Conservation (phyloP, 768 basidiomycete genomes). For the Leucosporidium creatinivorum region DNA sequence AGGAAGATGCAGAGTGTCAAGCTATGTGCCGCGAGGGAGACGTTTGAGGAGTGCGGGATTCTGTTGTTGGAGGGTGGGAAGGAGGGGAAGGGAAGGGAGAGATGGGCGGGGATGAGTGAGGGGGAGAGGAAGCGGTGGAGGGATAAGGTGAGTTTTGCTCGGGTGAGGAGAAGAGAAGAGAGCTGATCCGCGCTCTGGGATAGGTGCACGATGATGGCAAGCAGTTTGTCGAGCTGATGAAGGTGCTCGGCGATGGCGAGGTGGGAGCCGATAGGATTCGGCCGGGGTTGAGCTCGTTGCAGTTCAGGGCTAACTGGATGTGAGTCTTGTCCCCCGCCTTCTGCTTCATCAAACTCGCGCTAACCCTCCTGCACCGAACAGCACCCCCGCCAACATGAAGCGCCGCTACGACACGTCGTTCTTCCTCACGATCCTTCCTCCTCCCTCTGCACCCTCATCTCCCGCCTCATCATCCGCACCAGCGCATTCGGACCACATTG, state of each 20-base stretch:
- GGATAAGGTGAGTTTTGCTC: slow-evolving; percentile 14
- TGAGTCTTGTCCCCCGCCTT: background rate
- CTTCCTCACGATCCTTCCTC: slow-evolving; percentile 29
- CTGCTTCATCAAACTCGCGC: background rate
- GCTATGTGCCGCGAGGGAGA: slow-evolving; percentile 31
- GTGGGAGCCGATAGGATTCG: background rate
- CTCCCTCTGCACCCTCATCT: background rate
- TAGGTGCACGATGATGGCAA: slow-evolving; percentile 10
- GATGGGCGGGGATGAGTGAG: background rate
- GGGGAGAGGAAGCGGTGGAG: slow-evolving; percentile 13
- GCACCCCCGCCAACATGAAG: slow-evolving; percentile 17
- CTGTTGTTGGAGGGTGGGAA: slow-evolving; percentile 11
- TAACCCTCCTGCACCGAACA: background rate
- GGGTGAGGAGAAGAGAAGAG: background rate
- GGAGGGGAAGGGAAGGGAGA: background rate
- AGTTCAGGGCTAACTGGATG: slow-evolving; percentile 29
- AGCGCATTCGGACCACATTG: background rate
- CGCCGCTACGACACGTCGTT: slow-evolving; percentile 35
- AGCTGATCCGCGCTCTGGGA: background rate
- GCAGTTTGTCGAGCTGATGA: slow-evolving; percentile 11
- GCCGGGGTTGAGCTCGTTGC: background rate
- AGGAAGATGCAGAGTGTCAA: slow-evolving; percentile 6
- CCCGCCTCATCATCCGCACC: background rate
- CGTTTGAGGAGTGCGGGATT: slow-evolving; percentile 34
- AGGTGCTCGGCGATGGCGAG: background rate